Conservation (phyloP, 768 basidiomycete species). For the Paxillus rubicundulus region DNA sequence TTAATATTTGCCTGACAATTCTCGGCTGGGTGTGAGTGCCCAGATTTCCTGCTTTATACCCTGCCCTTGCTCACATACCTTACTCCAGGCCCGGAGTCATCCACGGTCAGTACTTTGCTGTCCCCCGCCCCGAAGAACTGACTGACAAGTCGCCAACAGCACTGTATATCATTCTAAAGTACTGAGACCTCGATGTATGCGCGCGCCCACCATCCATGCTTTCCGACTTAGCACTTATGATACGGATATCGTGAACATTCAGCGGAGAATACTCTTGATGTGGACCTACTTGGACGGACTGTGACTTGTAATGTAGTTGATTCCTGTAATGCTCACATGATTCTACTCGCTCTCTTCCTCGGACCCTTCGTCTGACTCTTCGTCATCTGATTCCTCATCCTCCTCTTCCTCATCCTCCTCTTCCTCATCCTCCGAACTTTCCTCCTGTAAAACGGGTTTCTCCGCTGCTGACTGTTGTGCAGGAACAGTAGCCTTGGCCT, state of each 20-base stretch:
- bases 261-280: not conserved
- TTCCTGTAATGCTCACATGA: conserved; percentile 8
- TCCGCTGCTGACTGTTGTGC: not conserved
- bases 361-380: not conserved
- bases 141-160: conserved; percentile 42
- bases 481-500: not conserved
- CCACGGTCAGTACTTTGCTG: conserved; percentile 43
- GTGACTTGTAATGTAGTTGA: conserved; percentile 5
- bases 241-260: not conserved
- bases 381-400: conserved; percentile 4
- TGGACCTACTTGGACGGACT: not conserved
- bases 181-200: conserved; percentile 33
- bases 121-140: not conserved
- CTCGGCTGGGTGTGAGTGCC: conserved; percentile 72
- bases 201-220: not conserved
- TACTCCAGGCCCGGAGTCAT: conserved; percentile 68
- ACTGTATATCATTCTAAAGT: conserved; percentile 79
- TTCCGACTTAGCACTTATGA: not conserved
- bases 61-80: conserved; percentile 9
- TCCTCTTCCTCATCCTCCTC: conserved; percentile 10
- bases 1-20: conserved; percentile 79
- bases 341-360: conserved; percentile 11
- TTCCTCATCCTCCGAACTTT: not conserved
- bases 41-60: not conserved
- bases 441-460: not conserved